Evolutionary conservation across 1,284 basidiomycete genomes (phyloP), one percentile per base, ranked within the genome.

Genomic region (Cutaneotrichosporon daszewskae): DNA sequence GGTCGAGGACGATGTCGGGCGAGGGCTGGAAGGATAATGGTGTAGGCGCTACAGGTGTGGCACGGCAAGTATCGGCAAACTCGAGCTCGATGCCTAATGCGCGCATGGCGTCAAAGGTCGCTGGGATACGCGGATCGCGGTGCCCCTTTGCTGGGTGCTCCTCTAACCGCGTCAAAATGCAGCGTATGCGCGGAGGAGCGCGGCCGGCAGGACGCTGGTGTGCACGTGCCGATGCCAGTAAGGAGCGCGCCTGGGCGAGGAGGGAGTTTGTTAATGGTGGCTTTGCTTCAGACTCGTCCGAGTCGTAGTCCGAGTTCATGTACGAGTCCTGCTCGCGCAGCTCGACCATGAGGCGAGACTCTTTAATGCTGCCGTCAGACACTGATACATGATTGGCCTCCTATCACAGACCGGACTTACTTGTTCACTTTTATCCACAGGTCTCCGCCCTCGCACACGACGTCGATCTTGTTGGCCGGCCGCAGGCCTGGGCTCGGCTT

Each of bases 361-460:
- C 85, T 57, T 84, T 88, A 11, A 83, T 80, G 8, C 85, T 89
- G 55, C 1, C 9, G 33, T 41, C 37, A 47, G 35, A n/a, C n/a
- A n/a, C n/a, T n/a, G n/a, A n/a, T n/a, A n/a, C 28, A 14, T 5
- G 32, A 8, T 4, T 22, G 16, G 18, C n/a, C 5, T 8, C 20
- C 9, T 19, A 14, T 23, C 28, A 20, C 9, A 20, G 13, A 10
- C 4, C 19, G 13, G 14, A 79, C 83, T 63, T 57, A 87, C 87
- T 87, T 89, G 69, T 89, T 90, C 26, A 90, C 78, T 55, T 87
- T 77, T 33, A 87, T 80, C 87, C 87, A 91, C 5, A 74, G 71
- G 23, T 76, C 72, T 0, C 86, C 87, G 35, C 80, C 78, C 18
- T 84, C 37, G 1, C 82, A 80, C 12, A 89, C 81, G 5, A 90